These are phyloP conservation scores for Globisporangium emineosum DNA, from an alignment of 352 stramenopile genomes.

Conservation along the genomic window DNA sequence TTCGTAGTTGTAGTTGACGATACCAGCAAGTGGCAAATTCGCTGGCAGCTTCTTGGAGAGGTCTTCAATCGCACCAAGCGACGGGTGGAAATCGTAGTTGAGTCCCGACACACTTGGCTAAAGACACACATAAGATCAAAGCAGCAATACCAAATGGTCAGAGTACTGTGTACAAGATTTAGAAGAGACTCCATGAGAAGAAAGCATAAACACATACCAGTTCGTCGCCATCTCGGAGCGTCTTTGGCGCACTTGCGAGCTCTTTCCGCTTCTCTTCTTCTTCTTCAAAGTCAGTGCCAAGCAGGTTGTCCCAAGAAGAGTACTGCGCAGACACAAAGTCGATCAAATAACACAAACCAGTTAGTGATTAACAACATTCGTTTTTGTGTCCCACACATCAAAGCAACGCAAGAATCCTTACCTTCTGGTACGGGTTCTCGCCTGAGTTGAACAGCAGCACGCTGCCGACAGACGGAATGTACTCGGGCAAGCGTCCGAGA, in stretches of 20 bases:
- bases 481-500: slow-evolving; percentile 71
- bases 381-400: background rate
- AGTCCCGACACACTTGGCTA: slow-evolving; percentile 63
- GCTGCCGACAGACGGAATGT: slow-evolving; percentile 78
- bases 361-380: background rate
- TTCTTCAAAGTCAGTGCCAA: slow-evolving; percentile 84
- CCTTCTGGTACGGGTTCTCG: slow-evolving; percentile 88
- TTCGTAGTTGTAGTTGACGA: slow-evolving; percentile 80
- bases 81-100: slow-evolving; percentile 78
- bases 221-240: slow-evolving; percentile 78
- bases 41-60: slow-evolving; percentile 74
- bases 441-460: slow-evolving; percentile 87
- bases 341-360: background rate
- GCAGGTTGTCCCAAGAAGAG: slow-evolving; percentile 84
- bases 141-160: background rate
- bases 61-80: slow-evolving; percentile 60
- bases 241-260: slow-evolving; percentile 72
- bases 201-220: slow-evolving; percentile 44
- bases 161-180: background rate
- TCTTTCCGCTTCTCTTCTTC: slow-evolving; percentile 86
- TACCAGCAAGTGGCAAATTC: slow-evolving; percentile 77
- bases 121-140: background rate
- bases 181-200: background rate
- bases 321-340: slow-evolving; percentile 44
- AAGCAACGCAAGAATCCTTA: slow-evolving; percentile 10